Evolutionary conservation across 1,139 yeast species (phyloP).

Genomic region (Blastobotrys indianensis): DNA sequence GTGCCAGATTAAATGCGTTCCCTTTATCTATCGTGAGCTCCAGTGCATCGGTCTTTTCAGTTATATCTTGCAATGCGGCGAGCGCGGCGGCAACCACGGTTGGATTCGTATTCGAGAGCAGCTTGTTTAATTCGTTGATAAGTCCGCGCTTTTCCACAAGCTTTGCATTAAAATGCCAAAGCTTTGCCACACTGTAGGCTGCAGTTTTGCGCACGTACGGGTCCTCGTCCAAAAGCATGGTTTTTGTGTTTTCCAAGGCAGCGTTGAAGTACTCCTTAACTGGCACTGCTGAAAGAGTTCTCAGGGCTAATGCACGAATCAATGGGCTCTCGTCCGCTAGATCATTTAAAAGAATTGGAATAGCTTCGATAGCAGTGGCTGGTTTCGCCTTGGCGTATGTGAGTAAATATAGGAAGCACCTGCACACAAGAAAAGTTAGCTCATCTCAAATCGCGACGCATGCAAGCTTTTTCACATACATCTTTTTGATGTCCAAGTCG

Average conservation of each 20-base stretch:
- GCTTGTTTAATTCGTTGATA: slow-evolving; percentile 50
- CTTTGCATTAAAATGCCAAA: slow-evolving; percentile 53
- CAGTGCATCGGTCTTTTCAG: slow-evolving; percentile 49
- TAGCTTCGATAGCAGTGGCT: slow-evolving; percentile 47
- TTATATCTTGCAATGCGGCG: slow-evolving; percentile 60
- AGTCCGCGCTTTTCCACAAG: slow-evolving; percentile 44
- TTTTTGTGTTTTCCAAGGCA: slow-evolving; percentile 36
- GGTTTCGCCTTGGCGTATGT: slow-evolving; percentile 59
- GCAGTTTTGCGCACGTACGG: slow-evolving; percentile 65
- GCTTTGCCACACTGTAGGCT: slow-evolving; percentile 61
- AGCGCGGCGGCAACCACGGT: slow-evolving; percentile 68
- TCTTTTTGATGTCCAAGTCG: slow-evolving; percentile 68
- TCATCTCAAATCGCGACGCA: not conserved
- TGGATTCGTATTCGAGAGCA: slow-evolving; percentile 50
- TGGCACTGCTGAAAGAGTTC: slow-evolving; percentile 58
- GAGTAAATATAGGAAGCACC: slow-evolving; percentile 44
- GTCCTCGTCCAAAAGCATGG: slow-evolving; percentile 46
- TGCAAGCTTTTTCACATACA: slow-evolving; percentile 34
- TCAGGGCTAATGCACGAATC: slow-evolving; percentile 51
- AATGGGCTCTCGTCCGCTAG: slow-evolving; percentile 39
- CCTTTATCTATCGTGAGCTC: slow-evolving; percentile 50
- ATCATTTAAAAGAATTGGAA: slow-evolving; percentile 55
- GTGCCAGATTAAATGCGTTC: slow-evolving; percentile 51
- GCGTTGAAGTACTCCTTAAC: slow-evolving; percentile 48
- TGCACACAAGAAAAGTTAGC: slow-evolving; percentile 1